Evolutionary conservation across 2,329 filamentous ascomycete species (phyloP), one percentile per base, ranked within the genome.

Genomic region (Lasiodiplodia gonubiensis): DNA sequence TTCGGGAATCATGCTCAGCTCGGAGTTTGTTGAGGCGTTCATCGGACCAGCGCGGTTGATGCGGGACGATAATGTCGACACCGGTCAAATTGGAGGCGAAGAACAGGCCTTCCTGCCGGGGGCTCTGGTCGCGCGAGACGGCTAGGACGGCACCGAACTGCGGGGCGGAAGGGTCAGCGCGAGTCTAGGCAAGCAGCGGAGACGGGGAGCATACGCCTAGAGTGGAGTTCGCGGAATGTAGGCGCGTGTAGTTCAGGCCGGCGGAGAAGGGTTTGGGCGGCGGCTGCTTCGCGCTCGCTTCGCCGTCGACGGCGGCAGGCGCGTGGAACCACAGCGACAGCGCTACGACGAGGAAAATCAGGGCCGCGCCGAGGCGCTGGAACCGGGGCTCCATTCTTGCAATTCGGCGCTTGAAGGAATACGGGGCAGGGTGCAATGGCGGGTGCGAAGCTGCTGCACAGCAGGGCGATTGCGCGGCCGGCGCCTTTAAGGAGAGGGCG

Each of bases 61-160:
- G 61, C 2, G 80, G 79, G 25, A 82, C 77, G 11, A 71, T 72
- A 60, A 82, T 75, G 25, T 78, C 74, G 67, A 81, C 67, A 6
- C 73, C 74, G 27, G 79, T 80, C 52, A 80, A 70, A 61, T 80
- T 78, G 39, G 77, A 75, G 21, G 78, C 77, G 68, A 77, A 75
- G 14, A 80, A 65, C 11, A 81, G 74, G 23, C 71, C 70, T 25
- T 76, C 70, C 33, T 74, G 74, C 11, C 80, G 74, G 8, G 76
- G 74, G 30, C 67, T 70, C 11, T 72, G n/a, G n/a, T n/a, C 57
- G 54, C 75, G 74, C 2, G 79, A 80, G 21, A 82, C 78, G 18
- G 78, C 79, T 27, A 79, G 66, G 46, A 82, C 72, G 16, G 76
- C 74, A 57, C 78, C 78, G 66, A 81, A 81, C 76, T 77, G 65